These are phyloP conservation scores for Hypoxylon intermedium DNA, from an alignment of 495 filamentous ascomycete species.

Conservation along the genomic window DNA sequence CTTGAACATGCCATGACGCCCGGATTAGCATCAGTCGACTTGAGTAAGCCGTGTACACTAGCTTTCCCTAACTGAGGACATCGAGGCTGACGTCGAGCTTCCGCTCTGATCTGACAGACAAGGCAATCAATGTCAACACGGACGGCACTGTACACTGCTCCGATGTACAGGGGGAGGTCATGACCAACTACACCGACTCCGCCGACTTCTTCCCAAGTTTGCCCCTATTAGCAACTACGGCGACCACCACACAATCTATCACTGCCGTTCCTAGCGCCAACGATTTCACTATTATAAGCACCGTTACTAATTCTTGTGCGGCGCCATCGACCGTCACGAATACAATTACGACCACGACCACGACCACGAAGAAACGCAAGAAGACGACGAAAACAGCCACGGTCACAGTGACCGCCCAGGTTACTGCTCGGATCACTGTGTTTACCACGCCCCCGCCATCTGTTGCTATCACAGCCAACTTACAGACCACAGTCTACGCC, in stretches of 20 bases:
- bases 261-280: no score
- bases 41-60: no score
- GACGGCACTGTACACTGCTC: no score
- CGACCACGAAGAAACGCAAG: background rate
- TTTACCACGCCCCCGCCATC: background rate
- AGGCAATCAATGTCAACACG: no score
- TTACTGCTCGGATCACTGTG: background rate
- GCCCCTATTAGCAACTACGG: background rate
- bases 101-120: no score
- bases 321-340: background rate
- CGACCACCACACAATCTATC: no score
- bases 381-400: conserved; percentile 2
- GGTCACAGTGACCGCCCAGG: background rate
- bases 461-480: background rate
- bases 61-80: no score
- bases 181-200: no score
- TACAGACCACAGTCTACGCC: background rate
- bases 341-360: background rate
- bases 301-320: background rate
- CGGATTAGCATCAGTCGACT: no score
- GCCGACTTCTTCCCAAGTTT: background rate
- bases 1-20: no score
- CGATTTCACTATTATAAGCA: background rate
- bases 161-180: no score
- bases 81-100: no score